Evolutionary conservation across 352 stramenopile species (phyloP).

Genomic region (Blastocystis sp.): DNA sequence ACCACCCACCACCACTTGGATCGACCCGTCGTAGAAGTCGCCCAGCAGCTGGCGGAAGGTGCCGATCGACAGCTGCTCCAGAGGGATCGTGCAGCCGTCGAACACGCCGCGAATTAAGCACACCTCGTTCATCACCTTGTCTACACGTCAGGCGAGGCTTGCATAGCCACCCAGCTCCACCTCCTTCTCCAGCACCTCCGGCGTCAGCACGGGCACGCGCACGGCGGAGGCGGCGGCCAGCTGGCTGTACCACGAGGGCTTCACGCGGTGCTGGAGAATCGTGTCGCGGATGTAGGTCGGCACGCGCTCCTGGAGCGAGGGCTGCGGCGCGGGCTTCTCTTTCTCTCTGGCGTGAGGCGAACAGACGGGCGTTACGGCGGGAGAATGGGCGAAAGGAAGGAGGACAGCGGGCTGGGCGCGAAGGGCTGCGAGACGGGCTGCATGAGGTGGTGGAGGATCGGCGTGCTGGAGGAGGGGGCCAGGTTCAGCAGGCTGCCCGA

Average conservation of each 20-base stretch:
- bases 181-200: background rate
- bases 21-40: conserved; percentile 49
- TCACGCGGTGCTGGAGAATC: conserved; percentile 20
- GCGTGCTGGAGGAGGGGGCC: background rate
- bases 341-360: background rate
- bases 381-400: background rate
- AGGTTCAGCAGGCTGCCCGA: background rate
- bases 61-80: background rate
- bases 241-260: conserved; percentile 9
- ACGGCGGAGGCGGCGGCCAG: background rate
- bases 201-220: background rate
- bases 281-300: conserved; percentile 44
- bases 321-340: background rate
- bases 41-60: conserved; percentile 27
- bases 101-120: conserved; percentile 1
- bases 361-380: background rate
- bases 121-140: conserved; percentile 17
- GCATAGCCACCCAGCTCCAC: background rate
- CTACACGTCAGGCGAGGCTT: background rate
- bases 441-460: background rate
- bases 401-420: background rate
- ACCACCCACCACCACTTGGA: conserved; percentile 12
- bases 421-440: background rate
- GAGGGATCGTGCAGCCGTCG: conserved; percentile 14
- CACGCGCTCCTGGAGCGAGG: conserved; percentile 5